Percentiles rank a stretch among this genome's conserved stretches.
Evolutionary conservation across 305 asterid species (phyloP).

Genomic region (Ruellia speciosa): DNA sequence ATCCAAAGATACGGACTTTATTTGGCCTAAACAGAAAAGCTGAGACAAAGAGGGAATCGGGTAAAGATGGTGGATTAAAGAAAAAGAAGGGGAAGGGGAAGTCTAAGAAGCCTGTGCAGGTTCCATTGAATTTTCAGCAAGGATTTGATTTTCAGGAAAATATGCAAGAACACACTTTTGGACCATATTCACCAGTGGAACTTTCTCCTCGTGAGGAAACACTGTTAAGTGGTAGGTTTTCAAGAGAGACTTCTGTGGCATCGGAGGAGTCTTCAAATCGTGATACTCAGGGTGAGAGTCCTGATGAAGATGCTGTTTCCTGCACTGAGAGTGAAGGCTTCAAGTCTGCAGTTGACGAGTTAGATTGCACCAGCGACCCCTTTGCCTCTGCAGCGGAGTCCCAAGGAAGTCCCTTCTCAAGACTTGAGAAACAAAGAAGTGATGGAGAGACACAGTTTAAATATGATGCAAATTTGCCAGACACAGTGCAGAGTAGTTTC

Average conservation of each 20-base stretch:
- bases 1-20: slow-evolving; percentile 33
- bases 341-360: slow-evolving; percentile 77
- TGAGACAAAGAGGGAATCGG: slow-evolving; percentile 53
- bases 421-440: slow-evolving; percentile 47
- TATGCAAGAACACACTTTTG: slow-evolving; percentile 36
- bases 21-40: slow-evolving; percentile 46
- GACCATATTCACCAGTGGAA: slow-evolving; percentile 87
- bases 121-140: slow-evolving; percentile 37
- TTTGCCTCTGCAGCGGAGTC: slow-evolving; percentile 64
- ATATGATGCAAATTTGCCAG: slow-evolving; percentile 34
- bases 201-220: slow-evolving; percentile 76
- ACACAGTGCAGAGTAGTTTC: slow-evolving; percentile 43
- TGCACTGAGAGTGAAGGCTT: slow-evolving; percentile 87
- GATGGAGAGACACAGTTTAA: slow-evolving; percentile 41
- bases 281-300: slow-evolving; percentile 32
- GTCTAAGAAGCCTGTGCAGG: slow-evolving; percentile 37
- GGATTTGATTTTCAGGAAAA: slow-evolving; percentile 39
- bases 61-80: slow-evolving; percentile 49
- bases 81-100: slow-evolving; percentile 86
- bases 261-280: slow-evolving; percentile 36
- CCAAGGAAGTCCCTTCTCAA: slow-evolving; percentile 49
- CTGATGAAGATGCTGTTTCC: slow-evolving; percentile 60
- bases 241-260: slow-evolving; percentile 68
- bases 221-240: slow-evolving; percentile 28
- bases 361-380: slow-evolving; percentile 59